Conservation (phyloP, 345 rosid species). For the Gossypium ekmanianum region DNA sequence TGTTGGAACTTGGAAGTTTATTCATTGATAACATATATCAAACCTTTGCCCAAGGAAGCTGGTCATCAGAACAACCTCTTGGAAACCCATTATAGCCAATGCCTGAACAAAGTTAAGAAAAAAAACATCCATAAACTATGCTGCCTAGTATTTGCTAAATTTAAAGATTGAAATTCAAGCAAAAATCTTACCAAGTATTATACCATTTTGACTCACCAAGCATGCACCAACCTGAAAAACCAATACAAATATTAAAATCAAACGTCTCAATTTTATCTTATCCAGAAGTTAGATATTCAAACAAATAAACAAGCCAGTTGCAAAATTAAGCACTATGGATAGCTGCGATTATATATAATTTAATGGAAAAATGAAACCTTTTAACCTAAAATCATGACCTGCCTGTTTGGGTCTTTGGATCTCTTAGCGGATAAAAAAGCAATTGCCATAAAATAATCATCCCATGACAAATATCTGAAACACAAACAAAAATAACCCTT, state of each 20-base stretch:
- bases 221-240: slow-evolving; percentile 83
- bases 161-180: neutral
- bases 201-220: slow-evolving; percentile 79
- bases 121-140: neutral
- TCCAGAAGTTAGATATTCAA: neutral
- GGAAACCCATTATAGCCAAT: slow-evolving; percentile 99
- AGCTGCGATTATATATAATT: neutral
- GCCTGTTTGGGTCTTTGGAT: slow-evolving; percentile 95
- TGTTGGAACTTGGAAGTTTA: neutral
- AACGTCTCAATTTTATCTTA: slow-evolving; percentile 3
- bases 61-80: slow-evolving; percentile 96
- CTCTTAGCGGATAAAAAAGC: slow-evolving; percentile 81
- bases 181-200: slow-evolving; percentile 71
- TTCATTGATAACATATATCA: neutral
- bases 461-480: slow-evolving; percentile 82
- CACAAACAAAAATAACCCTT: neutral
- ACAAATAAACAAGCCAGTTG: neutral
- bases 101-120: slow-evolving; percentile 37
- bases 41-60: slow-evolving; percentile 99
- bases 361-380: neutral
- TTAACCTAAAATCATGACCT: slow-evolving; percentile 43
- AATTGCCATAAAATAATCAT: slow-evolving; percentile 92
- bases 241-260: slow-evolving; percentile 10
- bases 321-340: slow-evolving; percentile 13
- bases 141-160: neutral